These are phyloP conservation scores for Eleusine coracana DNA, from an alignment of 176 grass and related monocot genomes.

Conservation along the genomic window DNA sequence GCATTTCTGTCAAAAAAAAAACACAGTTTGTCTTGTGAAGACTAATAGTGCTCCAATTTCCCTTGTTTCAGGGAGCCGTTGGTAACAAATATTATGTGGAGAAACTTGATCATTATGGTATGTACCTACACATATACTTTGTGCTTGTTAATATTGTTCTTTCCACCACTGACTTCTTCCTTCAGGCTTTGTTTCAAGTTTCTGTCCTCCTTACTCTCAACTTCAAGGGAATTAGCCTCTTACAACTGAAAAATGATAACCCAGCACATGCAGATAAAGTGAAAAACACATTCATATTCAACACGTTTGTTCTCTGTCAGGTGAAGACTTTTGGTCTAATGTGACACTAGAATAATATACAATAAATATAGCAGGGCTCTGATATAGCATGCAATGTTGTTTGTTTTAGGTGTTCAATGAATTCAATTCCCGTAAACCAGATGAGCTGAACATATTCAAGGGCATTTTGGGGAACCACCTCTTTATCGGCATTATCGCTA, in stretches of 20 bases:
- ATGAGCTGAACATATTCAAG: conserved; percentile 83
- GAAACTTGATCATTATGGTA: conserved; percentile 93
- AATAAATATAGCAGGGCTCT: neutral
- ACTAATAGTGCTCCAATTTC: conserved; percentile 23
- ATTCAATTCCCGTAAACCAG: conserved; percentile 87
- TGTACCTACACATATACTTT: neutral
- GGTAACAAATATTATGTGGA: conserved; percentile 99
- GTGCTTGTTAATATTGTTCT: neutral
- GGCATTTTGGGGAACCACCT: conserved; percentile 69
- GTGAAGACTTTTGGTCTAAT: conserved; percentile 46
- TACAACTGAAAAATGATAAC: conserved; percentile 67
- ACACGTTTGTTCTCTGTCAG: conserved; percentile 94
- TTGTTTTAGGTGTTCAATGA: conserved; percentile 79
- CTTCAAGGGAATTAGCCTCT: conserved; percentile 71
- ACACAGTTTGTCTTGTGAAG: neutral
- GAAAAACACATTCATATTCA: conserved; percentile 98
- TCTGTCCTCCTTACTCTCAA: conserved; percentile 74
- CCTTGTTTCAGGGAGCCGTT: conserved; percentile 77
- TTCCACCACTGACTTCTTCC: conserved; percentile 30
- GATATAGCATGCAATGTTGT: conserved; percentile 15
- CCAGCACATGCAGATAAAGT: conserved; percentile 68
- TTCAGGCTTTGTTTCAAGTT: conserved; percentile 88
- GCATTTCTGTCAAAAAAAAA: conserved; percentile 28
- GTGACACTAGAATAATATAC: conserved; percentile 1
- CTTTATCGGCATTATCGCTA: conserved; percentile 63